Evolutionary conservation across 208 protist species (phyloP).

Genomic region (Acanthamoeba rhysodes): DNA sequence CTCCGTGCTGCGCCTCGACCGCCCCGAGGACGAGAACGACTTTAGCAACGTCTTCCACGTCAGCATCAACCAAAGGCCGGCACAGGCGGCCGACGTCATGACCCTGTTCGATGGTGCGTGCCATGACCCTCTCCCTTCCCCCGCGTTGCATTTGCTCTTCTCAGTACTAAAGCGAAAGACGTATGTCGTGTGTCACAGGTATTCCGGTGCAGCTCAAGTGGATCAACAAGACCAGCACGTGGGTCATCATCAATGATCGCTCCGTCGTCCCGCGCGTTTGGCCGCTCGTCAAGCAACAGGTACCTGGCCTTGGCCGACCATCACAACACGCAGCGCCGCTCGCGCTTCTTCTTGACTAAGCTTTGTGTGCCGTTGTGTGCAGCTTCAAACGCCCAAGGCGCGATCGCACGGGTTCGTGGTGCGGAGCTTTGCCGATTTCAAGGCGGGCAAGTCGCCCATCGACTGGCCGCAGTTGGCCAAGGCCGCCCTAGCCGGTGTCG

Average conservation of each 20-base stretch:
- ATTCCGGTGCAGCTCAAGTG: conserved; percentile 47
- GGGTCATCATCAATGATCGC: conserved; percentile 40
- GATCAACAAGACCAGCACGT: conserved; percentile 48
- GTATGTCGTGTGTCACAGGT: neutral
- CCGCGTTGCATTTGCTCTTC: neutral
- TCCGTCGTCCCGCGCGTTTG: neutral
- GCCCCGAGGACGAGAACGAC: neutral
- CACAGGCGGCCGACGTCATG: neutral
- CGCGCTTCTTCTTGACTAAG: neutral
- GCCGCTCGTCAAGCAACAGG: neutral
- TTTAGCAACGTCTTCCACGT: conserved; percentile 38
- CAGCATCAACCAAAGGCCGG: neutral
- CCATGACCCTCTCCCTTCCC: neutral
- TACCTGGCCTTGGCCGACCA: too few species aligned
- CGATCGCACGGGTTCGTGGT: neutral
- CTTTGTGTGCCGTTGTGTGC: neutral
- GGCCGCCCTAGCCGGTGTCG: neutral
- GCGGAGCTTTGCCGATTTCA: neutral
- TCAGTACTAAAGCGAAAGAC: neutral
- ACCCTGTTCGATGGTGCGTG: neutral
- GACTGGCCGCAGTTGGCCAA: neutral
- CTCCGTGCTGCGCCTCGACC: neutral
- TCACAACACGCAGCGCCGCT: too few species aligned
- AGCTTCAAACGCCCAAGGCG: neutral
- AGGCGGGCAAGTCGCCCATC: neutral